Evolutionary conservation across 768 basidiomycete genomes (phyloP), one percentile per base, ranked within the genome.

Genomic region (Pluteus cervinus): DNA sequence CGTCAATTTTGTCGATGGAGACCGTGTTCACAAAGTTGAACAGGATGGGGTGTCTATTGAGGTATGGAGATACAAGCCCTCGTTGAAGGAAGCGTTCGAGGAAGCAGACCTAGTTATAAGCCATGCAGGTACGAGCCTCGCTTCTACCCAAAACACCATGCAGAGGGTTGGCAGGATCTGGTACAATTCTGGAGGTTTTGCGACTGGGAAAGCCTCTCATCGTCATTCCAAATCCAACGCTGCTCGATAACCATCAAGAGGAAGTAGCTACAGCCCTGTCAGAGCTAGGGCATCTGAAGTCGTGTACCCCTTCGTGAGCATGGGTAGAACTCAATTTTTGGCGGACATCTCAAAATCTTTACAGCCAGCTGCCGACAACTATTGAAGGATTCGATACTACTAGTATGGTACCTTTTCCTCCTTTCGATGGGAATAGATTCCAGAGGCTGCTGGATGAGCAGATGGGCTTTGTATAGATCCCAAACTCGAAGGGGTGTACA

Each of bases 191-290:
- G 21, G 88, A 94, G 30, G 88, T 81, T 7, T 66, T 97, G 33
- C 69, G 91, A 22, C 64, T 75, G 34, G 68, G 71, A 32, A 90
- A 85, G 51, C 73, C 76, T 5, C 65, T 99, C 46, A 81, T 99
- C 45, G 84, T 87, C 4, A 80, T 96, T 3, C 92, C 92, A 8
- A 99, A 99, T 56, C 66, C 80, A 29, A 83, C 86, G 1, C 64
- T 99, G 21, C 73, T 93, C 56, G 83, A 96, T 57, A 87, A 96
- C 55, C 94, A 99, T 53, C 94, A 99, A 66, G 69, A 79, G 37
- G 90, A 99, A 52, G 68, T 99, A 4, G 90, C 94, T 0, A 58
- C 69, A 26, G 76, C 79, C 9, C 63, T 99, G 38, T 66, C 68
- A 11, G 57, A 54, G 12, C 67, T 75, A 24, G 71, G 73, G 5